Evolutionary conservation across 805 yeast species (phyloP).

Genomic region (Yarrowia porcina): DNA sequence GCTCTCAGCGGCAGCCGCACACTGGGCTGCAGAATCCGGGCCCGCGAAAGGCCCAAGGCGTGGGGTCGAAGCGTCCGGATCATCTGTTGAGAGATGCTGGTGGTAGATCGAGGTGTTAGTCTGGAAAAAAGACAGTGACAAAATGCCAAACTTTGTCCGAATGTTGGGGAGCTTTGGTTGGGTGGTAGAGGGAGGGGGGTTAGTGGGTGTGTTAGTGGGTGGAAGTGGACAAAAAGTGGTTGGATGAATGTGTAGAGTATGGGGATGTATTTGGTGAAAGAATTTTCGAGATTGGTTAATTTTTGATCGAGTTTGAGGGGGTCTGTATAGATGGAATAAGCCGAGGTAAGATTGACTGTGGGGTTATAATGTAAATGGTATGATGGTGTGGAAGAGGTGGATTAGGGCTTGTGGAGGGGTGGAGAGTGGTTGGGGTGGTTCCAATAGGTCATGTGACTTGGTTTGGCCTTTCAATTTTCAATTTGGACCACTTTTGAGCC

Average conservation of each 20-base stretch:
- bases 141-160: neutral
- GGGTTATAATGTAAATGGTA: too few relatives aligned
- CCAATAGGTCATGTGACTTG: too few relatives aligned
- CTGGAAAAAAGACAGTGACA: neutral
- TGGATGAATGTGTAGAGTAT: neutral
- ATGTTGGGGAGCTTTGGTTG: neutral
- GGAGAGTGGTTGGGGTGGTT: too few relatives aligned
- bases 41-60: neutral
- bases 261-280: too few relatives aligned
- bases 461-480: too few relatives aligned
- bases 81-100: constrained; percentile 9
- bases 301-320: too few relatives aligned
- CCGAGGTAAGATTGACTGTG: too few relatives aligned
- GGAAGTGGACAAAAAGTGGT: neutral
- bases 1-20: neutral
- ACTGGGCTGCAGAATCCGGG: neutral
- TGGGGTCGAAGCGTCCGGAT: constrained; percentile 7
- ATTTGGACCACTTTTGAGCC: too few relatives aligned
- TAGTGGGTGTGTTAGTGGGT: neutral
- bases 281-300: too few relatives aligned
- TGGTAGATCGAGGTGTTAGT: neutral
- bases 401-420: too few relatives aligned
- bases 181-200: neutral
- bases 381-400: too few relatives aligned
- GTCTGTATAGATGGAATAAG: too few relatives aligned